Evolutionary conservation across 1,139 yeast species (phyloP), one percentile per base, ranked within the genome.

Genomic region (Nakaseomyces nivariensis): DNA sequence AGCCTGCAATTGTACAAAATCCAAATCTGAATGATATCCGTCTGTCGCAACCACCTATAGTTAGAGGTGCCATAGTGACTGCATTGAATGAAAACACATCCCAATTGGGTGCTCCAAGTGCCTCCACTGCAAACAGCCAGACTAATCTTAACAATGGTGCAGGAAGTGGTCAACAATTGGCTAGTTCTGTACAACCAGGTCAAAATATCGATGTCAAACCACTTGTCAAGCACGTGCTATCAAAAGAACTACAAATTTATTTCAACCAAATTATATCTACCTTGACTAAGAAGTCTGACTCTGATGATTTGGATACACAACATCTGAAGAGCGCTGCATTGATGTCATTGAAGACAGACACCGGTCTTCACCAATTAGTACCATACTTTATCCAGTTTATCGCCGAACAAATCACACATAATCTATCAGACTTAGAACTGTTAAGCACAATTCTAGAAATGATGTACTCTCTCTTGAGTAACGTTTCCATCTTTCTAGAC

Each of bases 371-470:
- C 70, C 99, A 94, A 67, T 72, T 94, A 49, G 94, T 94, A 5
- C 99, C 99, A 1, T 94, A 94, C 65, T 87, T 94, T 60, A 89
- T 92, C 49, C 97, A 92, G 64, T 90, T 92, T 66, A 89, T 89
- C 29, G 96, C 97, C 10, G 98, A 94, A 65, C 96, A 94, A 61
- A 83, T 92, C 51, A 88, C 97, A 1, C 86, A 88, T 63, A 92
- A 88, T 62, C 75, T 92, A 57, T 79, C 87, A 59, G 84, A 85
- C 61, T 73, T 86, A 46, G 81, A 79, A 17, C 71, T 87, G 36
- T 72, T 92, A 50, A 77, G 86, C n/a, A 86, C 96, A 8, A 89
- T 92, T 90, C 72, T 94, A 56, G 95, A 88, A 66, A 90, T 89
- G 52, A 80, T 92, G 25, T 85, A 87, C 55, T 92, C 97, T 0